A percentile compares a stretch with the other conserved stretches of the same genome.
Evolutionary conservation across 345 rosid species (phyloP).

Genomic region (Eucalyptus regnans): DNA sequence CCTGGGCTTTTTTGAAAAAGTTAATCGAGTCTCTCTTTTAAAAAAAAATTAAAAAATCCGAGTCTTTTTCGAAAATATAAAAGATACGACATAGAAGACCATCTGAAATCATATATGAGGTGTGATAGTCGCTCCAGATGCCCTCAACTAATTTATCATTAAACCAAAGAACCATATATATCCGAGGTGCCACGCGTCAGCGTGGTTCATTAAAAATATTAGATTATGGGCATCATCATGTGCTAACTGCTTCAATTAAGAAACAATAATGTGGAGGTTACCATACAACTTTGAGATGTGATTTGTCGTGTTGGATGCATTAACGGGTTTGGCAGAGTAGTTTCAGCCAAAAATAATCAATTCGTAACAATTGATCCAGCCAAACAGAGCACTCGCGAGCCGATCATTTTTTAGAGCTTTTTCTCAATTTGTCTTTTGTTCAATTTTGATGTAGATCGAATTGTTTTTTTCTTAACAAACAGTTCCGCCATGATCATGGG

Average conservation of each 20-base stretch:
- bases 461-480: too few relatives aligned
- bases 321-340: not conserved
- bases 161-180: not conserved
- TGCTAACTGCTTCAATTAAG: not conserved
- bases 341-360: not conserved
- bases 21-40: not conserved
- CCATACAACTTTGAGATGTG: not conserved
- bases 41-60: too few relatives aligned
- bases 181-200: not conserved
- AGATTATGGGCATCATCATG: not conserved
- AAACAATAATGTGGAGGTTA: not conserved
- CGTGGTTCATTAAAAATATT: not conserved
- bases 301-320: not conserved
- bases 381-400: not conserved
- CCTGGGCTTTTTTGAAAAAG: not conserved
- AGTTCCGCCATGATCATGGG: not conserved
- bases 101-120: not conserved
- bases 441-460: not conserved
- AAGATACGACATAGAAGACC: not conserved
- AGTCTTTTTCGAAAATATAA: not conserved
- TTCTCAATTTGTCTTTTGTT: not conserved
- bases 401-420: not conserved
- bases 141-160: not conserved
- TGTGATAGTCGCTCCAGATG: not conserved
- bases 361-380: not conserved